Evolutionary conservation across 1,284 basidiomycete genomes (phyloP).

Genomic region (Apiotrichum gamsii): DNA sequence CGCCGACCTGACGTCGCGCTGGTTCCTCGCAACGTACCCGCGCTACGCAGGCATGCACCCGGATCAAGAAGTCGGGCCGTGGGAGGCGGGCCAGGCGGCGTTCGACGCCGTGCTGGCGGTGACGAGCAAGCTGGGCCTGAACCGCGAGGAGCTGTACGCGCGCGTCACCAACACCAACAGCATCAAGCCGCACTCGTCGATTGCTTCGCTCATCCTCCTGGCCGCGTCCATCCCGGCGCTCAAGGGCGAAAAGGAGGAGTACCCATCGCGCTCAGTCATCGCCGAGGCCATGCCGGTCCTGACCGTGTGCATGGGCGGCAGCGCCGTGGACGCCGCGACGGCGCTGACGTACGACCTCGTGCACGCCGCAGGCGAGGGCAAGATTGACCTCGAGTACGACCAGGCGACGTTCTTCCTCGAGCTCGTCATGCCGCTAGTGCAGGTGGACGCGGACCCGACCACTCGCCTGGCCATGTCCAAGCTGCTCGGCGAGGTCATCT

Average conservation of each 20-base stretch:
- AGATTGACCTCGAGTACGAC: constrained; percentile 18
- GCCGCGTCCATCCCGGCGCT: constrained; percentile 13
- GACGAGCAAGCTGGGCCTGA: constrained; percentile 6
- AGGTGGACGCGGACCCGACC: constrained; percentile 20
- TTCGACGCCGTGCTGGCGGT: constrained; percentile 9
- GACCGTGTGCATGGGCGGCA: constrained; percentile 11
- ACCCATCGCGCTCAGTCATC: constrained; percentile 6
- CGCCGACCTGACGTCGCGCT: constrained; percentile 23
- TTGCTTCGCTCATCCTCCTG: constrained; percentile 28
- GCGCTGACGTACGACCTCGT: constrained; percentile 20
- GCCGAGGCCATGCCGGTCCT: constrained; percentile 31
- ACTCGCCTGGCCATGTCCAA: constrained; percentile 31
- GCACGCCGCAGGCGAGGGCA: constrained; percentile 1
- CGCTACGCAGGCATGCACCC: constrained; percentile 18
- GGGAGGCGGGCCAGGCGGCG: constrained; percentile 11
- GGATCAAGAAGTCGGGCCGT: constrained; percentile 5
- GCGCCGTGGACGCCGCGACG: constrained; percentile 25
- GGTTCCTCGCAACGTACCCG: constrained; percentile 30
- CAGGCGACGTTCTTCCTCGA: constrained; percentile 31
- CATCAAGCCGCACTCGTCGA: constrained; percentile 21
- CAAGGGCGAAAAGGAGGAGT: background rate
- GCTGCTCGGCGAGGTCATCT: constrained; percentile 27
- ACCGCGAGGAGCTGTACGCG: constrained; percentile 19
- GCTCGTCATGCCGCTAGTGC: constrained; percentile 33
- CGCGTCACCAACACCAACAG: constrained; percentile 14